Conservation (phyloP, 2,329 filamentous ascomycete genomes). For the Clarireedia sp. region DNA sequence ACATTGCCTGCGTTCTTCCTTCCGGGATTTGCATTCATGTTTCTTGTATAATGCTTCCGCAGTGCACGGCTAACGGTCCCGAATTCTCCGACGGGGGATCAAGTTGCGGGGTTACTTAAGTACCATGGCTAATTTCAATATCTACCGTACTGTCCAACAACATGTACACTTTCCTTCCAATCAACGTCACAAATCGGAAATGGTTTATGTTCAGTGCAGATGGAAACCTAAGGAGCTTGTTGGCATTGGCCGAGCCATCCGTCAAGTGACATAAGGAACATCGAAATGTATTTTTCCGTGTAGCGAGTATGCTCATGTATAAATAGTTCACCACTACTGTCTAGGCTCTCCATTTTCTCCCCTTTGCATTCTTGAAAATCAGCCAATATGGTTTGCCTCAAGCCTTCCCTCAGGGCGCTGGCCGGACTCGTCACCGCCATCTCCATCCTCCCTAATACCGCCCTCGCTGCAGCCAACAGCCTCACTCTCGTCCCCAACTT, state of each 20-base stretch:
- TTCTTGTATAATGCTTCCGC: no score
- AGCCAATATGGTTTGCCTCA: background rate
- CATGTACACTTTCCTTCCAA: background rate
- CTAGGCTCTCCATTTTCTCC: background rate
- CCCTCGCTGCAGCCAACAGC: background rate
- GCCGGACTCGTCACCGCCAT: background rate
- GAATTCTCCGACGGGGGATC: no score
- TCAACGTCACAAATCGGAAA: background rate
- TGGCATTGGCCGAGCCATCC: background rate
- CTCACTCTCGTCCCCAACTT: conserved; percentile 17
- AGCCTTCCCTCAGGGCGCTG: background rate
- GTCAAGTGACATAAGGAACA: background rate
- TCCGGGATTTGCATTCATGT: no score
- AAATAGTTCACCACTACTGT: background rate
- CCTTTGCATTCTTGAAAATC: background rate
- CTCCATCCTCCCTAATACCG: background rate
- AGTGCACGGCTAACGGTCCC: no score
- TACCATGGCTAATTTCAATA: background rate
- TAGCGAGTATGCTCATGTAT: background rate
- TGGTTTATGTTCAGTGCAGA: background rate
- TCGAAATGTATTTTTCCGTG: background rate
- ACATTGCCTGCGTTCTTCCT: no score
- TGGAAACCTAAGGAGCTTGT: background rate
- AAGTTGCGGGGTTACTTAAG: no score
- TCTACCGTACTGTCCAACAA: background rate